These are phyloP conservation scores for Parascedosporium putredinis DNA, from an alignment of 2,329 filamentous ascomycete genomes.

Conservation along the genomic window DNA sequence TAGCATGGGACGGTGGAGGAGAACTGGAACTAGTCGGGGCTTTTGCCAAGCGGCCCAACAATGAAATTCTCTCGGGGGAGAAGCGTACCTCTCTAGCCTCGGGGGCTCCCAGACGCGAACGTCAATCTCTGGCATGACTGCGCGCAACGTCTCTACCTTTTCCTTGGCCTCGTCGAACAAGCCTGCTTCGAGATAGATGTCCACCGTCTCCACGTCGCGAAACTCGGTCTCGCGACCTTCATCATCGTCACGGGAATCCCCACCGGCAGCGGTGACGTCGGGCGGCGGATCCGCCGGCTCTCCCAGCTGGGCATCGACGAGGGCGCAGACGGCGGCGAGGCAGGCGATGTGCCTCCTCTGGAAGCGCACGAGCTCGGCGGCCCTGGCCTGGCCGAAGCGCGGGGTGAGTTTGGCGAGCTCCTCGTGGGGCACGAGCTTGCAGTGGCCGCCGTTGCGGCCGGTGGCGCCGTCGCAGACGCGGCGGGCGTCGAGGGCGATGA, in stretches of 20 bases:
- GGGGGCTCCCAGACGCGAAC: slow-evolving; percentile 22
- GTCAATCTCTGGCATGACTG: slow-evolving; percentile 29
- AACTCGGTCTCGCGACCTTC: slow-evolving; percentile 27
- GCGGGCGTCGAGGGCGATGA: slow-evolving; percentile 17
- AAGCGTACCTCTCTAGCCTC: slow-evolving; percentile 20
- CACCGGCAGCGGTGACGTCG: too few species aligned
- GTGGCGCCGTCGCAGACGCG: slow-evolving; percentile 20
- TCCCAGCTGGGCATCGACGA: neutral
- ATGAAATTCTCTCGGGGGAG: too few species aligned
- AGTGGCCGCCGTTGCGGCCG: slow-evolving; percentile 20
- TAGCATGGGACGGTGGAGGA: too few species aligned
- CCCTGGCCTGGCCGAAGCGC: slow-evolving; percentile 23
- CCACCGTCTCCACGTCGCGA: slow-evolving; percentile 34
- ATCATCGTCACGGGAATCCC: neutral
- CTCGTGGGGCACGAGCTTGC: slow-evolving; percentile 26
- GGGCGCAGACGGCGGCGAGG: slow-evolving; percentile 26
- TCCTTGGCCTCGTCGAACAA: slow-evolving; percentile 22
- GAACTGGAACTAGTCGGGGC: too few species aligned
- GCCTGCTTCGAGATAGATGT: slow-evolving; percentile 30
- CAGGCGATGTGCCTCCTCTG: slow-evolving; percentile 30
- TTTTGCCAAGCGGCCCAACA: too few species aligned
- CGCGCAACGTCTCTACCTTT: slow-evolving; percentile 22
- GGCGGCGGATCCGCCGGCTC: too few species aligned
- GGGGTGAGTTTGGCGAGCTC: slow-evolving; percentile 24
- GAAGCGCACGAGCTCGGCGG: slow-evolving; percentile 31